Evolutionary conservation across 2,329 filamentous ascomycete species (phyloP), one percentile per base, ranked within the genome.

Genomic region (Hymenoscyphus fraxineus): DNA sequence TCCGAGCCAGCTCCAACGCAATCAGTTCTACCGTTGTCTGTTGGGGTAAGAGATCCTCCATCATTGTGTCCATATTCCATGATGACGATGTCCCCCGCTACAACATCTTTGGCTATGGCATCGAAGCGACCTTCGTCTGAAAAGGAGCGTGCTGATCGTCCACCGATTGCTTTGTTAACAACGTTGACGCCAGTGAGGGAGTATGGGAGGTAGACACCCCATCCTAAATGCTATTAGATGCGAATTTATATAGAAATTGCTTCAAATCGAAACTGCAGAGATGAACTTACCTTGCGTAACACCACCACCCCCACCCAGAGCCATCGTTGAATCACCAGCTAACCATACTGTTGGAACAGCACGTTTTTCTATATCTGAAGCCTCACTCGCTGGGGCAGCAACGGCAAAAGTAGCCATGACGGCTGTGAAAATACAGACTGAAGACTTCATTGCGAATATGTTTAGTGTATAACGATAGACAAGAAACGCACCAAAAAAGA

Each of bases 11-110:
- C 64, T 31, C 73, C 73, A 9, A 77, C 73, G 64, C 88, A 90
- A 69, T 84, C 86, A 1, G 82, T 83, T 15, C 87, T 81, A 0
- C 83, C 83, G 69, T 89, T 89, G 74, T 90, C 88, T 2, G 73
- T 76, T 0, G 81, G 81, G 2, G 58, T 44, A n/a, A 72, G 64
- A 12, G 69, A 72, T 1, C 87, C 86, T 27, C 87, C 88, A 69
- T 91, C 88, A 70, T 91, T 91, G 78, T 91, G 88, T 0, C 88
- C 88, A 70, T 91, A 73, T 44, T 72, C 81, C 32, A 89, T 78
- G 56, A 90, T 78, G 32, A 89, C 87, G 22, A 79, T 81, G 61
- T 73, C 72, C 12, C 72, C 72, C 13, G 68, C 39, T 6, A 68
- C 62, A 15, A 71, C 82, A 69, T 31, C 71, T 39, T 80, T 76